Conservation (phyloP, 2,329 filamentous ascomycete species). For the Lecanicillium sp. region DNA sequence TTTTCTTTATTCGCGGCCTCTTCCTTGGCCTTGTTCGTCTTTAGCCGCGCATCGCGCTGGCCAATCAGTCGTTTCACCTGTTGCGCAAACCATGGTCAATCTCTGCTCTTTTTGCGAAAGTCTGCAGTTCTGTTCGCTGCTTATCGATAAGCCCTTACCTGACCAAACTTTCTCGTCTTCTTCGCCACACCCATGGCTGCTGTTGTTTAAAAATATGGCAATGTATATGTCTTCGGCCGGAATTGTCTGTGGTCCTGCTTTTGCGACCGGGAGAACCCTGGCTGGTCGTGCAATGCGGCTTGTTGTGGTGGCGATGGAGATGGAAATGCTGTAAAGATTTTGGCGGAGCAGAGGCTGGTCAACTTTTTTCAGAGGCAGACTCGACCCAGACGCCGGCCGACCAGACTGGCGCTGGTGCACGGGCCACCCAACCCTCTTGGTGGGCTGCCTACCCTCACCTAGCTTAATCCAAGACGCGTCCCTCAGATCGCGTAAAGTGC, state of each 20-base stretch:
- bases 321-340: constrained; percentile 1
- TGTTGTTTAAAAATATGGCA: neutral
- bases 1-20: constrained; percentile 28
- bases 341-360: constrained; percentile 9
- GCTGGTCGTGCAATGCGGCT: neutral
- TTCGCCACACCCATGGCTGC: constrained; percentile 74
- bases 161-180: constrained; percentile 85
- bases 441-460: constrained; percentile 1
- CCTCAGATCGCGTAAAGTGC: constrained; percentile 29
- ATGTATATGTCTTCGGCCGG: constrained; percentile 1
- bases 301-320: neutral
- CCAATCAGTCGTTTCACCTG: constrained; percentile 77
- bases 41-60: constrained; percentile 70
- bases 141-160: constrained; percentile 36
- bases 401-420: constrained; percentile 16
- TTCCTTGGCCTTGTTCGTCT: constrained; percentile 65
- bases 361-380: constrained; percentile 23
- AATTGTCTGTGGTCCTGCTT: too few species aligned
- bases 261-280: too few species aligned
- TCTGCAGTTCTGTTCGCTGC: neutral
- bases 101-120: constrained; percentile 5
- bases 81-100: constrained; percentile 11
- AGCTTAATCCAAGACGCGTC: constrained; percentile 31
- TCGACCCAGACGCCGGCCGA: neutral
- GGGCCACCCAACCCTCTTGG: constrained; percentile 13